Base-by-base conservation (phyloP, 257 asterid species). In the Knoxia roxburghii region DNA sequence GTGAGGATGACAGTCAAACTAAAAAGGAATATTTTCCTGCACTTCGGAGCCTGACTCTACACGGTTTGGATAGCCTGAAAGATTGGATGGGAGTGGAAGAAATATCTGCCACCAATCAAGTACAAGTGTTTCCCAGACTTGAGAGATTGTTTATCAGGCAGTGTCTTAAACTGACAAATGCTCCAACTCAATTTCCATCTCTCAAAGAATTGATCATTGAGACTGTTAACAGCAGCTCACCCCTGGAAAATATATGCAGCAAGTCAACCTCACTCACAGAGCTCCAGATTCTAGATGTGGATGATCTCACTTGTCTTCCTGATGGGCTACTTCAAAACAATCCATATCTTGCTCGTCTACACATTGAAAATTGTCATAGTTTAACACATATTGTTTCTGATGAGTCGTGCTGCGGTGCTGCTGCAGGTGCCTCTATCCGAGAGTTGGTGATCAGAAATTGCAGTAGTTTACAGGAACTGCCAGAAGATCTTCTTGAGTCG, bases 181-280 rank as follows among this genome's bases (percentile, higher is more conserved):
- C 70, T 79, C 84, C 81, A 4, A 69, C 62, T 70, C 71, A 51
- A 39, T 77, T 71, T 39, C 73, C 68, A 1, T 37, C 64, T n/a
- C 73, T 80, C 2, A 52, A 63, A 45, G 20, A 62, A 45, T 61
- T 74, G 39, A 0, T 0, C 0, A 37, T 70, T 3, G 0, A 2
- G 0, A 2, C 0, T 2, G 41, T 79, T 17, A 41, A 53, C 8
- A 71, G 72, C 33, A 27, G 32, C 52, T 37, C 69, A 1, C 75
- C 73, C 37, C 46, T 80, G 59, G 50, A 30, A 49, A 77, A 40
- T 9, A 71, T 76, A 67, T 68, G 78, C 64, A 53, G 27, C 72
- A 57, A 67, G 8, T 40, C 69, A 6, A 67, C 66, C 24, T 63
- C 78, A 26, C 70, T 79, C 0, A 32, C 24, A 1, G 0, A 32